Percentiles rank a stretch among this genome's conserved stretches.
Conservation (phyloP, 2,329 filamentous ascomycete genomes). For the Pezizomycotina sp. region DNA sequence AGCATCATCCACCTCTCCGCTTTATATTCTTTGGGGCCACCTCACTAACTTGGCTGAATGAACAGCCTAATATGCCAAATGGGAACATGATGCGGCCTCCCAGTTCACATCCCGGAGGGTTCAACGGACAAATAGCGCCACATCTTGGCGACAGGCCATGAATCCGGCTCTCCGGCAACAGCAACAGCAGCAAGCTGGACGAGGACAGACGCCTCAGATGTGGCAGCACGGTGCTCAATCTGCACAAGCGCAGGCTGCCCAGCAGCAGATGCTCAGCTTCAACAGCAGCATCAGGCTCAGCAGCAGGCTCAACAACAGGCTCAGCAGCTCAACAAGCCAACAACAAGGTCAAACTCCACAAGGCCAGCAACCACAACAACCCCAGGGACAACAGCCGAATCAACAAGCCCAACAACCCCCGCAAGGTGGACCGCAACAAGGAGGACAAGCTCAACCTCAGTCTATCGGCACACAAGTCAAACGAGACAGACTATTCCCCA, state of each 20-base stretch:
- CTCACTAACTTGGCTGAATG: slow-evolving; percentile 34
- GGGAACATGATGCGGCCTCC: slow-evolving; percentile 45
- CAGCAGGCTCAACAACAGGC: slow-evolving; percentile 33
- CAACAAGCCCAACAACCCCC: slow-evolving; percentile 28
- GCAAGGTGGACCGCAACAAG: slow-evolving; percentile 29
- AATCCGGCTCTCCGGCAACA: slow-evolving; percentile 21
- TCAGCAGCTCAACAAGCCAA: slow-evolving; percentile 29
- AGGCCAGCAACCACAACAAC: slow-evolving; percentile 27
- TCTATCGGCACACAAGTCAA: slow-evolving; percentile 32
- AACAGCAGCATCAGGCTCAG: slow-evolving; percentile 28
- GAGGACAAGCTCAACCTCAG: slow-evolving; percentile 28
- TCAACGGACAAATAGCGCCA: slow-evolving; percentile 43
- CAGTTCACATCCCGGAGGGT: slow-evolving; percentile 49
- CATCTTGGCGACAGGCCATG: slow-evolving; percentile 42
- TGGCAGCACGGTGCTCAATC: slow-evolving; percentile 26
- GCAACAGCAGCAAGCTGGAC: slow-evolving; percentile 21
- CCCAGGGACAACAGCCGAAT: slow-evolving; percentile 30
- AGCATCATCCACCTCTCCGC: slow-evolving; percentile 45
- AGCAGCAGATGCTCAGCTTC: slow-evolving; percentile 24
- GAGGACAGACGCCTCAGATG: slow-evolving; percentile 21
- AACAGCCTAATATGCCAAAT: slow-evolving; percentile 35
- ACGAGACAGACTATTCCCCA: slow-evolving; percentile 58
- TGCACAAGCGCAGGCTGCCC: slow-evolving; percentile 29
- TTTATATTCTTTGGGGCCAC: slow-evolving; percentile 46
- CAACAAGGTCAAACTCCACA: slow-evolving; percentile 25